phyloP scores from a whole-genome alignment of 768 basidiomycete genomes.

The Podaxis sp. region DNA sequence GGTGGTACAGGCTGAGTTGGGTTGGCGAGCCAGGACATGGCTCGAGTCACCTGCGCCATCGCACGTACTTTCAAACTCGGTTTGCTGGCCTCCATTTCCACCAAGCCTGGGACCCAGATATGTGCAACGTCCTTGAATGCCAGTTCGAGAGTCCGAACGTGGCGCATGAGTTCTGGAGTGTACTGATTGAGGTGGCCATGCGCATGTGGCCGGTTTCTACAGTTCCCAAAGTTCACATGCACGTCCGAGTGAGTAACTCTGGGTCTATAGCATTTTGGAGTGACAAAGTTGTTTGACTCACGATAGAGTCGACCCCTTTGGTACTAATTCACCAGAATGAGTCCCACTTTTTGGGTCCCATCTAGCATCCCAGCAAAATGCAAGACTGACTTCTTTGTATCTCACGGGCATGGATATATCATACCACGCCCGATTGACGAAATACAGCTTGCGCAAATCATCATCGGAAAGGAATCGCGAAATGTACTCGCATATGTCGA shows the following conservation, averaged over 20 bases:
- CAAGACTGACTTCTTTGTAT: too few relatives aligned
- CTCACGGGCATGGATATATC: too few relatives aligned
- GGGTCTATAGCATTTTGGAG: too few relatives aligned
- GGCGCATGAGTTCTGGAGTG: neutral
- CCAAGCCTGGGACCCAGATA: neutral
- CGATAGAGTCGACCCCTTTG: too few relatives aligned
- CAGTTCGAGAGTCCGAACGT: neutral
- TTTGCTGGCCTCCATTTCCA: neutral
- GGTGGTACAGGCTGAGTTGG: neutral
- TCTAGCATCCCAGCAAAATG: too few relatives aligned
- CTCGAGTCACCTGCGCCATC: neutral
- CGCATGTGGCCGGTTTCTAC: neutral
- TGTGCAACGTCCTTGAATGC: neutral
- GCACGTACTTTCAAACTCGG: neutral
- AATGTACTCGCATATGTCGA: too few relatives aligned
- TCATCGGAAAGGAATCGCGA: too few relatives aligned
- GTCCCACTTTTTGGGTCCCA: too few relatives aligned
- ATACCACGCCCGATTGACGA: neutral
- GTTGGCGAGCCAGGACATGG: neutral
- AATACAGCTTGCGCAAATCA: neutral
- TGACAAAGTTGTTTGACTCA: too few relatives aligned
- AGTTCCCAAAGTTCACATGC: too few relatives aligned
- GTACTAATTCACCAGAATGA: too few relatives aligned
- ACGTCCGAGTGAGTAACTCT: too few relatives aligned
- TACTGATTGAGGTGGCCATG: neutral